Evolutionary conservation across 2,329 filamentous ascomycete species (phyloP).

Genomic region (Rhynchosporium agropyri): DNA sequence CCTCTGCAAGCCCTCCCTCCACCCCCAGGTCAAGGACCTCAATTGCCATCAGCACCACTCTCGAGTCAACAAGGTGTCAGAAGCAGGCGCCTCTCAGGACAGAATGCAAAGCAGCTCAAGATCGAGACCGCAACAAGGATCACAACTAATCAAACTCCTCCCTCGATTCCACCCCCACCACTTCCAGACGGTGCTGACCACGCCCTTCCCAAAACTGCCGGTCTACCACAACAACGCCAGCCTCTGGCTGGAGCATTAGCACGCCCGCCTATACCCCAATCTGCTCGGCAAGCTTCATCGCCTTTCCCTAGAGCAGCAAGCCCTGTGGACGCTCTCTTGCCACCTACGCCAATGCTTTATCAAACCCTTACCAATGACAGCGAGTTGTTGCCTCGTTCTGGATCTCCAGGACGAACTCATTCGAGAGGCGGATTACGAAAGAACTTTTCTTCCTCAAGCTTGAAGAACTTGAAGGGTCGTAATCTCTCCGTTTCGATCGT

Average conservation of each 20-base stretch:
- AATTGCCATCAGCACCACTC: slow-evolving; percentile 49
- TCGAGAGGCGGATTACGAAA: slow-evolving; percentile 56
- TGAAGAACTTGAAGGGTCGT: slow-evolving; percentile 72
- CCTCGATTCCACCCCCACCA: slow-evolving; percentile 37
- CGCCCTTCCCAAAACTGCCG: slow-evolving; percentile 38
- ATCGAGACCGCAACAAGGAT: slow-evolving; percentile 69
- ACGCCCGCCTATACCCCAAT: slow-evolving; percentile 34
- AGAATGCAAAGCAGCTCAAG: slow-evolving; percentile 80
- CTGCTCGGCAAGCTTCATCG: slow-evolving; percentile 38
- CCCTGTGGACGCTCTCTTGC: slow-evolving; percentile 36
- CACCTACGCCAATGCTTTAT: slow-evolving; percentile 41
- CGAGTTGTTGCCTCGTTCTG: slow-evolving; percentile 48
- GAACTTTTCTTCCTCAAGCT: slow-evolving; percentile 70
- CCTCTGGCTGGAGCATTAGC: slow-evolving; percentile 19
- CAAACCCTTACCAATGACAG: slow-evolving; percentile 38
- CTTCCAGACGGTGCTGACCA: slow-evolving; percentile 27
- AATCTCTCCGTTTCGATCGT: slow-evolving; percentile 69
- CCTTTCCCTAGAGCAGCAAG: slow-evolving; percentile 33
- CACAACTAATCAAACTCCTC: slow-evolving; percentile 27
- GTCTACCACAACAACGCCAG: slow-evolving; percentile 31
- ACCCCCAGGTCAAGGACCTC: slow-evolving; percentile 46
- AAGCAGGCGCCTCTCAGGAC: slow-evolving; percentile 76
- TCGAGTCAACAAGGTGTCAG: slow-evolving; percentile 58
- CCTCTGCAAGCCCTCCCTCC: slow-evolving; percentile 42
- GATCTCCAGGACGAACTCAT: slow-evolving; percentile 55